Evolutionary conservation across 1,139 yeast species (phyloP).

Genomic region (Candida tropicalis): DNA sequence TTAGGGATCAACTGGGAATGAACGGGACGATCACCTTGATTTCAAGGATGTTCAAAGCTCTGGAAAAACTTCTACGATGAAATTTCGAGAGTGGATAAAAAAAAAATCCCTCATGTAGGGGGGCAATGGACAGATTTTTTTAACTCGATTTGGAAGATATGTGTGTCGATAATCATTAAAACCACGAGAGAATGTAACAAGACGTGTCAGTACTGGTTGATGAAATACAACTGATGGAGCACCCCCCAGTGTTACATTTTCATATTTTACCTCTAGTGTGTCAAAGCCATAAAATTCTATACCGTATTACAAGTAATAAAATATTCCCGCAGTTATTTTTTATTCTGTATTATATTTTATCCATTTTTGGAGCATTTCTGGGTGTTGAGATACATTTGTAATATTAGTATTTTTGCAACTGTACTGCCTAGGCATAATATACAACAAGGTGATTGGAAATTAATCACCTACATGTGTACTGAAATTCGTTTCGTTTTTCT

Average conservation of each 20-base stretch:
- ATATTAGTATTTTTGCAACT: no score
- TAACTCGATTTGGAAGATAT: slow-evolving; percentile 3
- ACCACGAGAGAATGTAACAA: background rate
- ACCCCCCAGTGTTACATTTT: slow-evolving; percentile 1
- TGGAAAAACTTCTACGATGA: background rate
- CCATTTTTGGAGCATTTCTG: no score
- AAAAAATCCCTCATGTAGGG: slow-evolving; percentile 1
- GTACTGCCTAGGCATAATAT: no score
- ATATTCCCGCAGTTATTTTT: background rate
- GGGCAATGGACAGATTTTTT: no score
- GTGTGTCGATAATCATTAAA: no score
- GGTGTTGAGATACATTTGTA: no score
- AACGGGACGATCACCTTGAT: background rate
- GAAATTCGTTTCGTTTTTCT: no score
- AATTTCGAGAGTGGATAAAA: background rate
- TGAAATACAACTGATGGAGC: background rate
- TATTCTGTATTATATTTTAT: no score
- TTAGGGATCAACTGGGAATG: background rate
- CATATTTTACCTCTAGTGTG: background rate
- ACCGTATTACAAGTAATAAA: background rate
- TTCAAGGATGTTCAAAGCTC: no score
- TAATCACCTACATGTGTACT: no score
- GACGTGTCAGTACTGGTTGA: background rate
- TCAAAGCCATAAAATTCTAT: no score
- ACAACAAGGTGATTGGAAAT: no score